Evolutionary conservation across 345 rosid genomes (phyloP), one percentile per base, ranked within the genome.

Genomic region (Salix brachista): DNA sequence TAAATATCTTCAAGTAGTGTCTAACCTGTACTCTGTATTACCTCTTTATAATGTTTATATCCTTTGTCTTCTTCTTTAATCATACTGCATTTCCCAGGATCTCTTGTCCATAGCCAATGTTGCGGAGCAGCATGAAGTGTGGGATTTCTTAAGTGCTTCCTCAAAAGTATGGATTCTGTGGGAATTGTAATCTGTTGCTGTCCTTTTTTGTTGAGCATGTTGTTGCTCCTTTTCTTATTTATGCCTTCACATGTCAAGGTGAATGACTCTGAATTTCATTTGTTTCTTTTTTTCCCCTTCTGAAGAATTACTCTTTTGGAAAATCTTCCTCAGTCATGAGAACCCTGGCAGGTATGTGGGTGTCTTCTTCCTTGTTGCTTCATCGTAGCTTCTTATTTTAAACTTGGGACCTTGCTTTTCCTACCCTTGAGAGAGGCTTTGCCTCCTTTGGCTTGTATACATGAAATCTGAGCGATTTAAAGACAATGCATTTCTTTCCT

Each of bases 101-200:
- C 93, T 96, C 68, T 80, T 96, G 78, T 92, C 97, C 64, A 96
- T 92, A 83, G 97, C 99, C 73, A 94, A 96, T 87, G 97, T 94
- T 80, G 97, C 96, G 70, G 99, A 96, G 82, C 99, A 94, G 77
- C 97, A 94, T 86, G 99, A 96, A 94, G 98, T 96, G 77, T 90
- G 96, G 99, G 99, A 96, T 84, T 96, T 96, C 85, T 81, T 96
- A 77, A 96, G 98, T 82, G 89, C 36, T 74, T 80, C 93, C 73
- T 96, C 99, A 26, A 92, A 96, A 96, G 99, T 96, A 48, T 69
- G 81, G 75, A 72, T 74, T 73, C 10, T 78, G 17, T 68, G 23
- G 64, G 54, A 81, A 52, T 26, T 81, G 39, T 54, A 61, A 37
- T 68, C 18, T 30, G 12, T 34, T 64, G 25, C 52, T 71, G 9